phyloP scores from a whole-genome alignment of 345 rosid genomes.

The Brassica nigra region DNA sequence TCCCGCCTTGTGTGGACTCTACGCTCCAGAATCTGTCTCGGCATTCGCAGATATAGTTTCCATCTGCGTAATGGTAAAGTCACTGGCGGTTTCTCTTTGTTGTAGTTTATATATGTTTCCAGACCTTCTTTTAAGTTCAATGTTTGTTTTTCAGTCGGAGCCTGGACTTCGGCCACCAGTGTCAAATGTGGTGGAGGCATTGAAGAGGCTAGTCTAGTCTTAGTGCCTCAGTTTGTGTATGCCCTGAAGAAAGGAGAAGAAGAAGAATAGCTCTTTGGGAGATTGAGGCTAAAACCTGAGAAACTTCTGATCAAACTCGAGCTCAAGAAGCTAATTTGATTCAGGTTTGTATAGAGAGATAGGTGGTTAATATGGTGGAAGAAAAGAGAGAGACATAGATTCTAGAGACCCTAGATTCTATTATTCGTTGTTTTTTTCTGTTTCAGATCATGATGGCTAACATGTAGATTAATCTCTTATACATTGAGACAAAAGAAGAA shows the following conservation, averaged over 20 bases:
- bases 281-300: constrained; percentile 26
- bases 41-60: constrained; percentile 65
- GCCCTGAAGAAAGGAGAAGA: constrained; percentile 13
- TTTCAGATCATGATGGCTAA: constrained; percentile 29
- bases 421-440: constrained; percentile 26
- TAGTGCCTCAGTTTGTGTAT: constrained; percentile 19
- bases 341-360: constrained; percentile 41
- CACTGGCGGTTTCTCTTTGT: not conserved
- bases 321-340: constrained; percentile 30
- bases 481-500: not conserved
- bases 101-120: not conserved
- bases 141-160: constrained; percentile 53
- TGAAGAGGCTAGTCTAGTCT: constrained; percentile 63
- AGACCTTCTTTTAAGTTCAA: not conserved
- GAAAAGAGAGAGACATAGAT: constrained; percentile 12
- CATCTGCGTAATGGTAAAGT: constrained; percentile 71
- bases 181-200: constrained; percentile 82
- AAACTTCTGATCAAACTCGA: constrained; percentile 27
- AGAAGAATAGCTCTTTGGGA: constrained; percentile 23
- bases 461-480: constrained; percentile 28
- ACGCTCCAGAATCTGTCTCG: constrained; percentile 75
- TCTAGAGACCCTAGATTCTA: not conserved
- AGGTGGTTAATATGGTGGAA: constrained; percentile 23
- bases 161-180: constrained; percentile 81
- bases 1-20: constrained; percentile 91